A percentile compares a stretch with the other conserved stretches of the same genome.
These are phyloP conservation scores for Holtermanniella nyarrowii DNA, from an alignment of 768 basidiomycete species.

Conservation along the genomic window DNA sequence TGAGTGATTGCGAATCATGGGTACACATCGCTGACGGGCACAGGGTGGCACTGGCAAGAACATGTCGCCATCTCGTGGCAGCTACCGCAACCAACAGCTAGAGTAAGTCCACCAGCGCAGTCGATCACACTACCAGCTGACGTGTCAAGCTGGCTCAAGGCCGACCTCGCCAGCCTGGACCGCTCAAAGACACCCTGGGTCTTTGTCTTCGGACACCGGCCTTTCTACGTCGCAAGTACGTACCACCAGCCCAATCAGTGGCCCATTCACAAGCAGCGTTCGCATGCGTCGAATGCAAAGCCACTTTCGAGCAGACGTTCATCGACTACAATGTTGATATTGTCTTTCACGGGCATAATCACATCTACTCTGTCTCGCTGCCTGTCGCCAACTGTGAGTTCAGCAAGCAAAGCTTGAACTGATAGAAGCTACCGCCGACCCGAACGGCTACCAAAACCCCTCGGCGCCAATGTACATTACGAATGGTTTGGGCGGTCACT, in stretches of 20 bases:
- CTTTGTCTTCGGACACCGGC: slow-evolving; percentile 10
- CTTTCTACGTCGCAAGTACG: slow-evolving; percentile 5
- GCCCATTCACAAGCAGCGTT: not conserved
- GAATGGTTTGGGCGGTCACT: slow-evolving; percentile 11
- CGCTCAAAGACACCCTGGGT: slow-evolving; percentile 13
- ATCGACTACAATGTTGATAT: slow-evolving; percentile 4
- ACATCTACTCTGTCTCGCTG: slow-evolving; percentile 2
- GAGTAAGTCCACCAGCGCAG: not conserved
- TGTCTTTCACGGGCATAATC: slow-evolving; percentile 9
- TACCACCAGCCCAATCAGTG: not conserved
- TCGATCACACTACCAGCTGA: not conserved
- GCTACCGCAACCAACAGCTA: slow-evolving; percentile 2
- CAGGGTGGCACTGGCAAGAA: slow-evolving; percentile 3
- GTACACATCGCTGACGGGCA: not conserved
- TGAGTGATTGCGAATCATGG: not conserved
- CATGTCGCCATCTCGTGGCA: not conserved
- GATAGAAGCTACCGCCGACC: slow-evolving; percentile 5
- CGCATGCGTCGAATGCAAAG: not conserved
- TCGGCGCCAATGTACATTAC: slow-evolving; percentile 4
- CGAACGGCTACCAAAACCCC: slow-evolving; percentile 9
- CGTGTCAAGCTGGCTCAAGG: slow-evolving; percentile 1
- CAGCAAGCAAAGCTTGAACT: not conserved
- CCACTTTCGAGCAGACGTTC: slow-evolving; percentile 5
- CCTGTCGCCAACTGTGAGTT: slow-evolving; percentile 7
- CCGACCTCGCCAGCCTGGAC: slow-evolving; percentile 9